Conservation (phyloP, 306 rosid species). For the Cercis canadensis region DNA sequence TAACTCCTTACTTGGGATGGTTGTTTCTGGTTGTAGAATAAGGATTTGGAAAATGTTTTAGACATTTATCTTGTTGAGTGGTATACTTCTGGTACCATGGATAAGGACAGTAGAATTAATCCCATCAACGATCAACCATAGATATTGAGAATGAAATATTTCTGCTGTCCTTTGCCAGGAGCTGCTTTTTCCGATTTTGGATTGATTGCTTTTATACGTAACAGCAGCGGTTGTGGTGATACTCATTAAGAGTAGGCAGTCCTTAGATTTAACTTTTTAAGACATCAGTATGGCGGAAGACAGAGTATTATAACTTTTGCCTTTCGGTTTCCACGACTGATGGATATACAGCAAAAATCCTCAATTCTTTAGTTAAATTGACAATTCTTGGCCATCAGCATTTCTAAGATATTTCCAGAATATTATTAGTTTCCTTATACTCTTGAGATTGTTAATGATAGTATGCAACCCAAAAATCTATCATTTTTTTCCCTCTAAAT, state of each 20-base stretch:
- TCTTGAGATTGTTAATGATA: background rate
- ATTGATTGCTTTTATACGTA: conserved; percentile 1
- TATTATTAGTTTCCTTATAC: background rate
- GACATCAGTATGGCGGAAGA: conserved; percentile 3
- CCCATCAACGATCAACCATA: too few relatives aligned
- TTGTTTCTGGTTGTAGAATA: too few relatives aligned
- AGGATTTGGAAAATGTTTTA: too few relatives aligned
- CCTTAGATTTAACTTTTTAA: background rate
- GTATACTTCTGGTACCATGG: too few relatives aligned
- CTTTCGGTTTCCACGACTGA: background rate
- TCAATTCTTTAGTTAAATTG: background rate
- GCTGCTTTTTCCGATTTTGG: background rate
- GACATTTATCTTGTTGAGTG: too few relatives aligned
- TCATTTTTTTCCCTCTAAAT: too few relatives aligned
- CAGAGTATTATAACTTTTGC: background rate
- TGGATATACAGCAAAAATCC: background rate
- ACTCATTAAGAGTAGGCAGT: background rate
- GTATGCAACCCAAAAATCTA: background rate
- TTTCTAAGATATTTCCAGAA: background rate
- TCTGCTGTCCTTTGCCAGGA: too few relatives aligned
- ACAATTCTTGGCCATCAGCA: background rate
- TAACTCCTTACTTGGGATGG: too few relatives aligned
- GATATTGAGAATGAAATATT: too few relatives aligned
- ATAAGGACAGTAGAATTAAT: too few relatives aligned
- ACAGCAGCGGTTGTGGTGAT: conserved; percentile 13